Conservation (phyloP, 2,329 filamentous ascomycete species). For the Apiospora saccharicola region DNA sequence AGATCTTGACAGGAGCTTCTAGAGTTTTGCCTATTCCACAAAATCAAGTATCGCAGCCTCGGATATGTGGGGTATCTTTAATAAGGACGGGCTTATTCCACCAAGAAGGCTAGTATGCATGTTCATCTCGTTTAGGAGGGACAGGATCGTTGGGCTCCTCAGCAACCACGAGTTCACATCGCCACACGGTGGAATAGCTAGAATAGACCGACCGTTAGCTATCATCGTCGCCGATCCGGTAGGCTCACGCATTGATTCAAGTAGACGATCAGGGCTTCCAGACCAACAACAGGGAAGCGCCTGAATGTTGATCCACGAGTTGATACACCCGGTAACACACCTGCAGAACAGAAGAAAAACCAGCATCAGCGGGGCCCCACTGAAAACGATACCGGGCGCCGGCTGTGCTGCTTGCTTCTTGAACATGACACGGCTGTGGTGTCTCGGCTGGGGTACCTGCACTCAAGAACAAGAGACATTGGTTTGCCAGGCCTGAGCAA, state of each 20-base stretch:
- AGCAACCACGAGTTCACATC: background rate
- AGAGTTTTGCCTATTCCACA: background rate
- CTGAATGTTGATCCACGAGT: background rate
- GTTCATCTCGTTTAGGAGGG: constrained; percentile 1
- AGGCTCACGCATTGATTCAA: background rate
- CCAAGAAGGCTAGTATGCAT: background rate
- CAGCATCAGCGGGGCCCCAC: background rate
- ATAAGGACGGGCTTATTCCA: background rate
- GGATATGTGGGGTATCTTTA: constrained; percentile 2
- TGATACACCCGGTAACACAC: background rate
- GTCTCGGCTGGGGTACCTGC: constrained; percentile 10
- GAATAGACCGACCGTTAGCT: background rate
- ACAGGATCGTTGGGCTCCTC: background rate
- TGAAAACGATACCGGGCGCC: background rate
- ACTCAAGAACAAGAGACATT: background rate
- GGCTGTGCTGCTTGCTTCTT: constrained; percentile 2
- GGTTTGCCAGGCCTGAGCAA: constrained; percentile 9
- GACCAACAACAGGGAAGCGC: constrained; percentile 10
- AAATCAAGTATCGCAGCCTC: background rate
- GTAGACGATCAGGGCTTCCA: background rate
- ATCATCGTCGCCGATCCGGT: background rate
- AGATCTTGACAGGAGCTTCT: background rate
- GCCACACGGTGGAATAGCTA: background rate
- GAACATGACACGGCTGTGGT: constrained; percentile 4
- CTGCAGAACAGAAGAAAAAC: background rate